These are phyloP conservation scores for Cercospora sp. DNA, from an alignment of 2,329 filamentous ascomycete species.

Conservation along the genomic window DNA sequence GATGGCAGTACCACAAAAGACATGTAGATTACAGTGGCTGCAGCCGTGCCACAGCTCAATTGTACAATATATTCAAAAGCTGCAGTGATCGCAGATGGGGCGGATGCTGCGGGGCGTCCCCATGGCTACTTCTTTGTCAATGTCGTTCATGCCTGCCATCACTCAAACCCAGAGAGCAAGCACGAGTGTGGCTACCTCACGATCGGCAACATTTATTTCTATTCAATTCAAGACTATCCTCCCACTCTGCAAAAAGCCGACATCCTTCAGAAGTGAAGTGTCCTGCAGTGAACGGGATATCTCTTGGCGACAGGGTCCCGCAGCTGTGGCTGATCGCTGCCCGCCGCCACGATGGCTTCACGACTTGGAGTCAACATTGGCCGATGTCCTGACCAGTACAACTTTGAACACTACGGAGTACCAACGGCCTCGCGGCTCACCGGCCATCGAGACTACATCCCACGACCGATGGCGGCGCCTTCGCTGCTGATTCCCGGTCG, in stretches of 20 bases:
- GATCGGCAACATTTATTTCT: not conserved
- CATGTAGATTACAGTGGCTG: slow-evolving; percentile 41
- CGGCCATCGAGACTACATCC: not conserved
- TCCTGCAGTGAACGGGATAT: not conserved
- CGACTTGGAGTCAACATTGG: not conserved
- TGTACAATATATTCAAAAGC: not conserved
- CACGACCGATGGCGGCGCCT: not conserved
- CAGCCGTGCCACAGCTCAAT: not conserved
- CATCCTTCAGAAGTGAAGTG: not conserved
- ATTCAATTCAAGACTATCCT: not conserved
- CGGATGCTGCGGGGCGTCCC: not conserved
- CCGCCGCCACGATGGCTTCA: not conserved
- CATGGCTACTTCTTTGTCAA: not conserved
- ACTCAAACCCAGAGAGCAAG: not conserved
- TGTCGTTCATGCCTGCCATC: not conserved
- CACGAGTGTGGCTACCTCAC: not conserved
- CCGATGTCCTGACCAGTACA: not conserved
- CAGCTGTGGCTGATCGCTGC: not conserved
- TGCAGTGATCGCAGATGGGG: not conserved
- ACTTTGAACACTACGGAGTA: not conserved
- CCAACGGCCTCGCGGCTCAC: slow-evolving; percentile 3
- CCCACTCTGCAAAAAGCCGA: not conserved
- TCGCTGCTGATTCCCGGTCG: slow-evolving; percentile 47
- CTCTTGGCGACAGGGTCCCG: not conserved
- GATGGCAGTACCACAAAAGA: slow-evolving; percentile 64